Percentiles rank a stretch among this genome's conserved stretches.
These are phyloP conservation scores for Pseudozyma hubeiensis DNA, from an alignment of 1,284 basidiomycete genomes.

Conservation along the genomic window DNA sequence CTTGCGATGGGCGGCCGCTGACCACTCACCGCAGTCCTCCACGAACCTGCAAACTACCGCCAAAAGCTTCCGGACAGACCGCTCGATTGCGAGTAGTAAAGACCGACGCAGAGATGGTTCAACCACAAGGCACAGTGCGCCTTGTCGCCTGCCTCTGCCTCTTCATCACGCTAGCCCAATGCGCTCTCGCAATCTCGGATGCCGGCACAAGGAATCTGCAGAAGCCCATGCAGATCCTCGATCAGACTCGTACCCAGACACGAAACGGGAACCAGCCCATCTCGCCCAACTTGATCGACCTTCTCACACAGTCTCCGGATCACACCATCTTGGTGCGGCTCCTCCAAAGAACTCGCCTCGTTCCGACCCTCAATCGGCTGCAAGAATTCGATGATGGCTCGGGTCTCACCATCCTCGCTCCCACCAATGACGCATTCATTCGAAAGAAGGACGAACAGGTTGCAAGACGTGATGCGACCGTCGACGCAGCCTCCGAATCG, in stretches of 20 bases:
- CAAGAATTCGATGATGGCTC: slow-evolving; percentile 70
- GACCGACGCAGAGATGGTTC: slow-evolving; percentile 11
- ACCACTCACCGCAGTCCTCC: not conserved
- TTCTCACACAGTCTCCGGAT: slow-evolving; percentile 79
- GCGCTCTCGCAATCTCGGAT: not conserved
- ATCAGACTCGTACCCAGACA: slow-evolving; percentile 3
- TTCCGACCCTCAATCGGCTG: slow-evolving; percentile 90
- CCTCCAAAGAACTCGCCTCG: slow-evolving; percentile 85
- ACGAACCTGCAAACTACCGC: slow-evolving; percentile 3
- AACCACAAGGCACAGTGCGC: not conserved
- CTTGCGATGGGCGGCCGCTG: not conserved
- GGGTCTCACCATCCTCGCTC: slow-evolving; percentile 88
- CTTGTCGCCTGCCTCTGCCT: slow-evolving; percentile 9
- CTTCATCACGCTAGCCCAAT: slow-evolving; percentile 2
- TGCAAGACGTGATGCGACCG: slow-evolving; percentile 2
- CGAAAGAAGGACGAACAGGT: slow-evolving; percentile 39
- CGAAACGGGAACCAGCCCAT: slow-evolving; percentile 23
- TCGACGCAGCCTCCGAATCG: not conserved
- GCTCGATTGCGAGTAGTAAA: not conserved
- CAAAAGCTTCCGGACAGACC: not conserved
- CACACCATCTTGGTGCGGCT: slow-evolving; percentile 83
- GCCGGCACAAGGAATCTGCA: slow-evolving; percentile 5
- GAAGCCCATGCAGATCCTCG: slow-evolving; percentile 18
- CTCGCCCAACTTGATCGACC: slow-evolving; percentile 78
- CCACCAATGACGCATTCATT: slow-evolving; percentile 76